A percentile compares a stretch with the other conserved stretches of the same genome.
Conservation (phyloP, 2,329 filamentous ascomycete genomes). For the Ciborinia camelliae region DNA sequence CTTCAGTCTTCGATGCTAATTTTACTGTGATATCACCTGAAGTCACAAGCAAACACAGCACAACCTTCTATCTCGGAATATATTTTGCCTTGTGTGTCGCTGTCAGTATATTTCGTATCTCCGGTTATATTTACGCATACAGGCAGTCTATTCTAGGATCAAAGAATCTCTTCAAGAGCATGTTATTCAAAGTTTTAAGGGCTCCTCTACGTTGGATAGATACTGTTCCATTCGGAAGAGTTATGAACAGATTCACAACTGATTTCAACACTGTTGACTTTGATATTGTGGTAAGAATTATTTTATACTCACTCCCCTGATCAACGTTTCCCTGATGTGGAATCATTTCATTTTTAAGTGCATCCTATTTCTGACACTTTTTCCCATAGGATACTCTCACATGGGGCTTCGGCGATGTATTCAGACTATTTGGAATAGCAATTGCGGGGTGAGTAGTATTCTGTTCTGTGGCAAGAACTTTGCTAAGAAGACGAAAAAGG, state of each 20-base stretch:
- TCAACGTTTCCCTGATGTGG: no score
- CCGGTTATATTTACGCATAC: conserved; percentile 59
- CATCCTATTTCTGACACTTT: neutral
- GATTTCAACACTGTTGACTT: conserved; percentile 51
- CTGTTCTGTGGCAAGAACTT: neutral
- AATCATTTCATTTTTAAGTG: no score
- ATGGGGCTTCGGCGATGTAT: conserved; percentile 9
- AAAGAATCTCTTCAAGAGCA: conserved; percentile 59
- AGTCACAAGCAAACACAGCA: neutral
- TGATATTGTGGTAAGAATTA: conserved; percentile 13
- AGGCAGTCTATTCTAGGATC: conserved; percentile 63
- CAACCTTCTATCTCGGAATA: conserved; percentile 16
- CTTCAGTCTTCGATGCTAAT: neutral
- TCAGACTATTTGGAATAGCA: conserved; percentile 55
- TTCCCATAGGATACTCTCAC: neutral
- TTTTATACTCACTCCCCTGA: neutral
- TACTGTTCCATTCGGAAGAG: conserved; percentile 68
- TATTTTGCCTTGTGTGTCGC: conserved; percentile 17
- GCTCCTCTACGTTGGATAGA: conserved; percentile 74
- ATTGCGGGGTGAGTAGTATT: conserved; percentile 46
- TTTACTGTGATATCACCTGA: neutral
- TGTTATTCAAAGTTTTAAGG: conserved; percentile 63
- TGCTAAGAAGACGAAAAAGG: conserved; percentile 6
- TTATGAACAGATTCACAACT: conserved; percentile 71
- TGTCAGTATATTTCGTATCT: conserved; percentile 9